A percentile compares a stretch with the other conserved stretches of the same genome.
Conservation (phyloP, 78 protist species). For the Bigelowiella natans region DNA sequence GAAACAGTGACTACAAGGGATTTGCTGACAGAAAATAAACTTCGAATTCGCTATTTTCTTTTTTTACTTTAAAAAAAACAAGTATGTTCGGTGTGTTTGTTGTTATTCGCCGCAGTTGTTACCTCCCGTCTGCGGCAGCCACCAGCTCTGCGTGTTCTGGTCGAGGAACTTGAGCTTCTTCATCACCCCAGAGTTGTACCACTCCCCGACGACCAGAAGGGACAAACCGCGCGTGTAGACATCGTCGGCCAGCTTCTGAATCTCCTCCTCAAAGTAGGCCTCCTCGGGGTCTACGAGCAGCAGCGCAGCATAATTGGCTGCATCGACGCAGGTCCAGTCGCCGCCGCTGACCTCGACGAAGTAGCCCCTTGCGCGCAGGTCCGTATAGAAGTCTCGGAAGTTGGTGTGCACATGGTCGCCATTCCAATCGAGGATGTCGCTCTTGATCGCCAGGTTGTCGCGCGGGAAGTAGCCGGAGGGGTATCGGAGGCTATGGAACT, state of each 20-base stretch:
- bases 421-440: constrained; percentile 83
- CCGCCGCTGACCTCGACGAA: constrained; percentile 47
- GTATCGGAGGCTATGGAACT: constrained; percentile 66
- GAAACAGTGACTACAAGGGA: too few relatives aligned
- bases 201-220: constrained; percentile 55
- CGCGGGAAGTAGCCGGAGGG: constrained; percentile 81
- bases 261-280: constrained; percentile 34
- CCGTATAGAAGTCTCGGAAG: constrained; percentile 42
- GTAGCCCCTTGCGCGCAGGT: constrained; percentile 38
- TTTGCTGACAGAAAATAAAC: too few relatives aligned
- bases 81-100: too few relatives aligned
- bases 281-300: constrained; percentile 88
- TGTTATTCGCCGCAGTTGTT: not conserved
- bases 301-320: constrained; percentile 66
- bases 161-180: constrained; percentile 58
- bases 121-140: constrained; percentile 73
- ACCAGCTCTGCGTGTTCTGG: constrained; percentile 57
- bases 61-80: too few relatives aligned
- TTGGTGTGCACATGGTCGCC: constrained; percentile 93
- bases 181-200: constrained; percentile 55
- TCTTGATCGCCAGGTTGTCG: constrained; percentile 44
- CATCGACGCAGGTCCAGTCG: constrained; percentile 72
- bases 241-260: constrained; percentile 51
- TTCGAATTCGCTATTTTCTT: too few relatives aligned
- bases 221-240: constrained; percentile 58